Base-by-base conservation (phyloP, 768 basidiomycete species). In the Ramaria sp. region DNA sequence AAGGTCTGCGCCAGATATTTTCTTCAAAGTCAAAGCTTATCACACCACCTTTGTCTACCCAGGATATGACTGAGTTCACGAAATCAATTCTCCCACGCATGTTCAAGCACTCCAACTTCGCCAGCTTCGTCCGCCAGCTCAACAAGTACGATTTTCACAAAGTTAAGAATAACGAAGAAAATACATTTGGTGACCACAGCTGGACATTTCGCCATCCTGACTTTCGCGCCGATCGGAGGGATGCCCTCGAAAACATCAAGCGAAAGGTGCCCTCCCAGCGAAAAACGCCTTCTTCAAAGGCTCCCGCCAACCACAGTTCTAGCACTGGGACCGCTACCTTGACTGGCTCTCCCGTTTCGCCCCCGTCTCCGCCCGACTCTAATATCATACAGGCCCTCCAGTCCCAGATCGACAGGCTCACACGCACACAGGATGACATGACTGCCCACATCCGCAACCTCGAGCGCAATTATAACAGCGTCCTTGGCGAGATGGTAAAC, bases 81-180 rank as follows among this genome's bases (percentile, higher is more conserved):
- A 92, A 90, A 68, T 80, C 77, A 66, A 86, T 94, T 65, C 78
- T 95, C 7, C 91, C 91, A 6, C 83, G 86, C 36, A 82, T 92
- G 75, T 95, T 95, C 80, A 93, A 94, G 67, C 91, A 95, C 65
- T 90, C 87, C 6, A 95, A 95, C 64, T 95, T 95, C 67, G 91
- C 91, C 28, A 81, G 78, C 52, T 95, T 95, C 64, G 92, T 95
- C 5, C 78, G 91, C 9, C 92, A 95, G 67, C 74, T 95, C 32
- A 95, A 95, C 76, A 95, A 94, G 67, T 95, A 95, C 65, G 92
- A 94, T 69, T 95, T 95, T 61, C 92, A 94, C 75, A 95, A 95
- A 74, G 86, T 76, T 49, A 72, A 71, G 61, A 66, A 64, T 56
- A 61, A 58, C 3, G 70, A 69, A 13, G 67, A 59, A 22, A 58